These are phyloP conservation scores for Fusarium tuaranense DNA, from an alignment of 2,329 filamentous ascomycete genomes.

Conservation along the genomic window DNA sequence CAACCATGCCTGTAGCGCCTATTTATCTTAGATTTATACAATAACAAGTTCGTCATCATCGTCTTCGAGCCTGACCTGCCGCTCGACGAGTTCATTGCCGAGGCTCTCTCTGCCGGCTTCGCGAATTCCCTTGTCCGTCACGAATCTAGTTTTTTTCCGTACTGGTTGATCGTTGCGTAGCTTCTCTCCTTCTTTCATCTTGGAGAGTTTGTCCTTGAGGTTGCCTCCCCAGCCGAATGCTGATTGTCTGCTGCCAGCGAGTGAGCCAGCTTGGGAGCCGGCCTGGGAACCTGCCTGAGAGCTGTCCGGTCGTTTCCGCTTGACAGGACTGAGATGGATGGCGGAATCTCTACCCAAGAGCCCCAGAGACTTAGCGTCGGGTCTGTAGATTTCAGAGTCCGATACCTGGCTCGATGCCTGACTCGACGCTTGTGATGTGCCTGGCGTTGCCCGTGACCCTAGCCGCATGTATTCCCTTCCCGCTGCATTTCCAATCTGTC, in stretches of 20 bases:
- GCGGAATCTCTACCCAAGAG: slow-evolving; percentile 53
- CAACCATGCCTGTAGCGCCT: slow-evolving; percentile 31
- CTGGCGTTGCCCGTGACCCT: slow-evolving; percentile 30
- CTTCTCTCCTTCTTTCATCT: slow-evolving; percentile 72
- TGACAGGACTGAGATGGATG: slow-evolving; percentile 69
- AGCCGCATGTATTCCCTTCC: slow-evolving; percentile 77
- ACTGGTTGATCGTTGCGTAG: slow-evolving; percentile 59
- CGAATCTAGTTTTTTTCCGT: slow-evolving; percentile 82
- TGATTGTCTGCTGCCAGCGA: slow-evolving; percentile 40
- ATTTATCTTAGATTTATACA: slow-evolving; percentile 46
- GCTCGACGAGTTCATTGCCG: slow-evolving; percentile 60
- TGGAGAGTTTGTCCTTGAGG: slow-evolving; percentile 66
- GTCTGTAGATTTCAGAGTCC: slow-evolving; percentile 43
- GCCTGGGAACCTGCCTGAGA: slow-evolving; percentile 53
- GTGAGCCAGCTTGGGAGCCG: slow-evolving; percentile 46
- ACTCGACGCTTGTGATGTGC: slow-evolving; percentile 7
- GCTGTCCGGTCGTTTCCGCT: slow-evolving; percentile 68
- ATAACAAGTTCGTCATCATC: slow-evolving; percentile 67
- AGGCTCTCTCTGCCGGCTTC: slow-evolving; percentile 82
- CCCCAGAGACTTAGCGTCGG: slow-evolving; percentile 56
- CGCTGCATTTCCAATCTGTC: slow-evolving; percentile 71
- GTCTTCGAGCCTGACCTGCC: slow-evolving; percentile 54
- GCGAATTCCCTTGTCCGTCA: slow-evolving; percentile 81
- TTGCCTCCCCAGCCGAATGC: slow-evolving; percentile 68
- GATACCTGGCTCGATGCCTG: slow-evolving; percentile 26